A percentile compares a stretch with the other conserved stretches of the same genome.
Conservation (phyloP, 495 filamentous ascomycete species). For the Jackrogersella minutella region DNA sequence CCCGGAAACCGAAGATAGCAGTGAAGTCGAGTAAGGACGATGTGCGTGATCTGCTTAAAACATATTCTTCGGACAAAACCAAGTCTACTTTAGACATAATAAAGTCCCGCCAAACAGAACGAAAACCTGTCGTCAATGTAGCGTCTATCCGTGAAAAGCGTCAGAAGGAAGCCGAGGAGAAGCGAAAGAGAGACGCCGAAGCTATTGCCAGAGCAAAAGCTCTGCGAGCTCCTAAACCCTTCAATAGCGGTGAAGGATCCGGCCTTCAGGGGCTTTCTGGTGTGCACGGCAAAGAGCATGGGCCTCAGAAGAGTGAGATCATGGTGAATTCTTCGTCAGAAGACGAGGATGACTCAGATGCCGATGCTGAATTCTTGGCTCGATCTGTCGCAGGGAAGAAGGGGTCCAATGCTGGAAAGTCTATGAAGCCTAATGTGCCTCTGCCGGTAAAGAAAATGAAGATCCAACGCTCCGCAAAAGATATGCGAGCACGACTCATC, state of each 20-base stretch:
- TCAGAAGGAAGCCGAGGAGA: constrained; percentile 75
- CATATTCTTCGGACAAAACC: constrained; percentile 46
- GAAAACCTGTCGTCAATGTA: constrained; percentile 49
- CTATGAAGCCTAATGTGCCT: constrained; percentile 62
- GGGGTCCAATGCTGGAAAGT: constrained; percentile 44
- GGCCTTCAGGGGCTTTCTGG: constrained; percentile 75
- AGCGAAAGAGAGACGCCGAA: constrained; percentile 72
- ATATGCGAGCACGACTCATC: constrained; percentile 90
- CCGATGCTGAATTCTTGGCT: constrained; percentile 57
- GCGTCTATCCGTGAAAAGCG: constrained; percentile 71
- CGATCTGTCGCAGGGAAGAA: constrained; percentile 56
- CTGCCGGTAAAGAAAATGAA: constrained; percentile 83
- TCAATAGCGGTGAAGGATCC: constrained; percentile 76
- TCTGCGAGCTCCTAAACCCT: constrained; percentile 62
- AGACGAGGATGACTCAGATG: constrained; percentile 71
- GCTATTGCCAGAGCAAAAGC: constrained; percentile 72
- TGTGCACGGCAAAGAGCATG: constrained; percentile 81
- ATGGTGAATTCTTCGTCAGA: constrained; percentile 90
- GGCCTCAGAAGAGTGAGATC: constrained; percentile 75
- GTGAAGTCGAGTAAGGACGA: constrained; percentile 42
- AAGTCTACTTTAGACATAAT: constrained; percentile 51
- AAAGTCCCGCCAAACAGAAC: constrained; percentile 41
- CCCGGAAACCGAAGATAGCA: constrained; percentile 16
- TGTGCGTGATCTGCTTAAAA: constrained; percentile 50
- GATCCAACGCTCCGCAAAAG: constrained; percentile 78